A percentile compares a stretch with the other conserved stretches of the same genome.
phyloP scores from a whole-genome alignment of 164 flowering plant genomes.

The Magnolia sinica region DNA sequence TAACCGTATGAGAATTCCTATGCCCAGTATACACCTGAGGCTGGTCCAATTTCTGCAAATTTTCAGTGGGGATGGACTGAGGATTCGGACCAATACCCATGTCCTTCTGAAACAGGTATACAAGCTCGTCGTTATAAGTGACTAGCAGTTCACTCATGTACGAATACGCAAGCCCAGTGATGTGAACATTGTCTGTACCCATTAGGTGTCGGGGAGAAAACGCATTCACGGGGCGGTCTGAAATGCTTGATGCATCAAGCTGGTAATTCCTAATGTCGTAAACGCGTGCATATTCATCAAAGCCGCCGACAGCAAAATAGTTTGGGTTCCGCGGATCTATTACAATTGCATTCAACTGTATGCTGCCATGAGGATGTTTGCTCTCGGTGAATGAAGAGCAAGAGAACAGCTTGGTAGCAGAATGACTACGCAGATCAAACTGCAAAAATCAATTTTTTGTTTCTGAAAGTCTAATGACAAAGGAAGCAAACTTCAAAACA shows the following conservation, averaged over 20 bases:
- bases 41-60: constrained; percentile 27
- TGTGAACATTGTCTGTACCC: constrained; percentile 34
- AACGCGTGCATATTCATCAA: constrained; percentile 69
- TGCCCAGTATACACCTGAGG: constrained; percentile 61
- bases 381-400: constrained; percentile 43
- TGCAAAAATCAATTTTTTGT: constrained; percentile 31
- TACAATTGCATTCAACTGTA: constrained; percentile 54
- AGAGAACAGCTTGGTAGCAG: constrained; percentile 54
- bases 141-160: constrained; percentile 58
- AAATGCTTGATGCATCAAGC: constrained; percentile 31
- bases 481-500: neutral
- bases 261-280: constrained; percentile 62
- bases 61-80: constrained; percentile 25
- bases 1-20: constrained; percentile 58
- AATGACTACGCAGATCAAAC: constrained; percentile 65
- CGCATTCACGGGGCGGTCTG: constrained; percentile 36
- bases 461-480: constrained; percentile 6
- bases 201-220: constrained; percentile 60
- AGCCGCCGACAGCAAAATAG: constrained; percentile 60
- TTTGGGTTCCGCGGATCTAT: constrained; percentile 68
- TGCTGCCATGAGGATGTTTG: constrained; percentile 15
- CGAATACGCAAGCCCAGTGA: constrained; percentile 71
- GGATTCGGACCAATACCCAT: constrained; percentile 60
- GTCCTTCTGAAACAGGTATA: constrained; percentile 58
- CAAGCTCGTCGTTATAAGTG: constrained; percentile 71